Percentiles rank a stretch among this genome's conserved stretches.
These are phyloP conservation scores for Chimonanthus salicifolius DNA, from an alignment of 164 flowering plant species.

Conservation along the genomic window DNA sequence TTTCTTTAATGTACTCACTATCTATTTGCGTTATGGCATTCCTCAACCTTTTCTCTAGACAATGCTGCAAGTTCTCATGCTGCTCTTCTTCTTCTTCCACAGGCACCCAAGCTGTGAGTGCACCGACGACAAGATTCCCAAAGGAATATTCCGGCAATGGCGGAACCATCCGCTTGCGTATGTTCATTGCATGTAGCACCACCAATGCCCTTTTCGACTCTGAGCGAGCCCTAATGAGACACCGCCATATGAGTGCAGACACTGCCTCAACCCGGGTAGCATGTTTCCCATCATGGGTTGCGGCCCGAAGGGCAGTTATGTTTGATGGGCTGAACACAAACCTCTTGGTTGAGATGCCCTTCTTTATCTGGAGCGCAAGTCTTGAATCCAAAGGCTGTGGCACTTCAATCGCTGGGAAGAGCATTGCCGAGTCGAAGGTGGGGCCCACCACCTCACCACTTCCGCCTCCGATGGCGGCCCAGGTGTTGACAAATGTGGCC, in stretches of 20 bases:
- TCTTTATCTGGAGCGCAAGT: background rate
- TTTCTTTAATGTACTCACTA: conserved; percentile 8
- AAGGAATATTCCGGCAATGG: conserved; percentile 19
- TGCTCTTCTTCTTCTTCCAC: background rate
- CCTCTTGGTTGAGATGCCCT: conserved; percentile 32
- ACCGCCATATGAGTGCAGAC: conserved; percentile 47
- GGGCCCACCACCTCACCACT: background rate
- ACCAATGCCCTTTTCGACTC: background rate
- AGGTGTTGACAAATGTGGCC: background rate
- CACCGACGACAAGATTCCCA: conserved; percentile 19
- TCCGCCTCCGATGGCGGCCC: background rate
- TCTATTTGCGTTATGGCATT: conserved; percentile 13
- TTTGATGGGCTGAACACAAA: conserved; percentile 35
- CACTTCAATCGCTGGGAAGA: background rate
- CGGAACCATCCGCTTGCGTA: conserved; percentile 21
- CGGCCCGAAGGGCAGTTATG: conserved; percentile 24
- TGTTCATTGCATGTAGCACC: conserved; percentile 22
- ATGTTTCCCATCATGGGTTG: conserved; percentile 1
- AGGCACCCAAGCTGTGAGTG: background rate
- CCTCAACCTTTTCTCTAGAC: conserved; percentile 6
- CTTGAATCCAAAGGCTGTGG: background rate
- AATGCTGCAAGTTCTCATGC: background rate
- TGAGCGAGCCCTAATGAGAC: conserved; percentile 9
- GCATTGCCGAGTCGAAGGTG: background rate
- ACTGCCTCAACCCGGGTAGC: conserved; percentile 46